These are phyloP conservation scores for Wakefieldia striispora DNA, from an alignment of 768 basidiomycete species.

Conservation along the genomic window DNA sequence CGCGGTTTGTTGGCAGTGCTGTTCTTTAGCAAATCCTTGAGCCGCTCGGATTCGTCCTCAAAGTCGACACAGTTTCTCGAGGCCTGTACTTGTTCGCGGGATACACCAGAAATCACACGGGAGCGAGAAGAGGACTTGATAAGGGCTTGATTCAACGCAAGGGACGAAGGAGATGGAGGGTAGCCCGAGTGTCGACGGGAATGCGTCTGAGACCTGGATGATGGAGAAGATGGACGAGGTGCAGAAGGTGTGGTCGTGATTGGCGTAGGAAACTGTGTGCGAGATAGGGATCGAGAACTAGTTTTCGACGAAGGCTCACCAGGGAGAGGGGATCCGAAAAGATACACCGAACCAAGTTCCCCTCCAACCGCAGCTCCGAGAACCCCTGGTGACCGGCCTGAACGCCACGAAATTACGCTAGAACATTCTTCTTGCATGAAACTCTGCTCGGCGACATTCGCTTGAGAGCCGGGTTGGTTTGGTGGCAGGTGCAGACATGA, in stretches of 20 bases:
- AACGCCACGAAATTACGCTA: constrained; percentile 17
- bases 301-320: constrained; percentile 18
- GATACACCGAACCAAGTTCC: constrained; percentile 23
- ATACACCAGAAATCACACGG: constrained; percentile 69
- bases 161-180: constrained; percentile 36
- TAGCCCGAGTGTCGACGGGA: constrained; percentile 29
- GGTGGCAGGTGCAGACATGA: constrained; percentile 12
- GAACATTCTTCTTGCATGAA: constrained; percentile 22
- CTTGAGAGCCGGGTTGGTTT: constrained; percentile 5
- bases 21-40: constrained; percentile 71
- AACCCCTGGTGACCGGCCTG: background rate
- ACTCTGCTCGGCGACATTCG: constrained; percentile 22
- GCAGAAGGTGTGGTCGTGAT: constrained; percentile 5
- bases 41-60: constrained; percentile 74
- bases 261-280: constrained; percentile 8
- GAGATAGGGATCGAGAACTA: constrained; percentile 9
- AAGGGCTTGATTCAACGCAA: constrained; percentile 38
- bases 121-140: constrained; percentile 57
- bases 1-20: constrained; percentile 38
- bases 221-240: constrained; percentile 12
- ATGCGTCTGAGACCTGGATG: constrained; percentile 17
- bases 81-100: constrained; percentile 68
- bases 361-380: constrained; percentile 24
- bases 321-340: constrained; percentile 25
- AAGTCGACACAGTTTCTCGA: constrained; percentile 79